phyloP scores from a whole-genome alignment of 2,329 filamentous ascomycete genomes.

The Monosporascus ibericus region DNA sequence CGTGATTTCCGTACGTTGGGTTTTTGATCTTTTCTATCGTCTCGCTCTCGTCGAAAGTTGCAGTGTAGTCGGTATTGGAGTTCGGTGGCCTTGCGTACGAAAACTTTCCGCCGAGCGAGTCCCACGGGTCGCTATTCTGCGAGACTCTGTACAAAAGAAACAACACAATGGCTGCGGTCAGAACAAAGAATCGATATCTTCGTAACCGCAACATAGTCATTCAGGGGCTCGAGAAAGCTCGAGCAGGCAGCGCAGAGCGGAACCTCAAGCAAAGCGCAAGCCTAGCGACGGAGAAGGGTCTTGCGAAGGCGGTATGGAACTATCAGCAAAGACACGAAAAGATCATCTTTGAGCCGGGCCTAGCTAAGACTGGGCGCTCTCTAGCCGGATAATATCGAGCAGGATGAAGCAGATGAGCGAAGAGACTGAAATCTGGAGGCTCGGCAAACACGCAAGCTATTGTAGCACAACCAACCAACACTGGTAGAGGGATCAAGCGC shows the following conservation, averaged over 20 bases:
- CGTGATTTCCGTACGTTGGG: not conserved
- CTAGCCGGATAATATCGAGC: too few species aligned
- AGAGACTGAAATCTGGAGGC: too few species aligned
- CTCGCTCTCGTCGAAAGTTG: conserved; percentile 3
- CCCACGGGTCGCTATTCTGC: conserved; percentile 21
- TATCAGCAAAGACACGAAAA: too few species aligned
- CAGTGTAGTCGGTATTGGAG: conserved; percentile 6
- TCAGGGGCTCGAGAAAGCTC: not conserved
- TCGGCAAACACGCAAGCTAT: too few species aligned
- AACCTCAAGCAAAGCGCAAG: not conserved
- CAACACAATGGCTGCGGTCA: conserved; percentile 20
- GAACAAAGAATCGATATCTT: conserved; percentile 24
- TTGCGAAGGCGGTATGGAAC: too few species aligned
- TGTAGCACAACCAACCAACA: too few species aligned
- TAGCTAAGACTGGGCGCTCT: too few species aligned
- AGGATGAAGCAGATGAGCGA: too few species aligned
- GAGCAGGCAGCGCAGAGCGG: not conserved
- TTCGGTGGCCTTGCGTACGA: conserved; percentile 9
- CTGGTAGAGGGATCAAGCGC: too few species aligned
- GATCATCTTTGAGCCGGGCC: too few species aligned
- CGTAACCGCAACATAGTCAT: conserved; percentile 21
- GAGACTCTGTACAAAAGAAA: conserved; percentile 20
- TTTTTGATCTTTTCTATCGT: not conserved
- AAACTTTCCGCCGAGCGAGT: conserved; percentile 17
- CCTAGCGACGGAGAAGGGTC: not conserved